phyloP scores from a whole-genome alignment of 1,284 basidiomycete genomes.

The Macrocystidia cucumis region DNA sequence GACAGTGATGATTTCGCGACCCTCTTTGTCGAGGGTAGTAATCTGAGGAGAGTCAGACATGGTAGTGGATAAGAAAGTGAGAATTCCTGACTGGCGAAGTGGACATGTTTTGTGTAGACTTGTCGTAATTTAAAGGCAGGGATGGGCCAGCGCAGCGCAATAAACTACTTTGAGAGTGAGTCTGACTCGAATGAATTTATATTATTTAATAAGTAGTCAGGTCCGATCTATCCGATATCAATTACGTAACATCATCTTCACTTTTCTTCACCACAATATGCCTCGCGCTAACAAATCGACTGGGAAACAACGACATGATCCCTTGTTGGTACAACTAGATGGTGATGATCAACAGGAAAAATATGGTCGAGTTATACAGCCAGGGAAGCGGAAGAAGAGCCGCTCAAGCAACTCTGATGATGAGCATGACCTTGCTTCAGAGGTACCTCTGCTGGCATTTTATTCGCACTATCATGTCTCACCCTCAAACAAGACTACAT shows the following conservation, averaged over 20 bases:
- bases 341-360: slow-evolving; percentile 70
- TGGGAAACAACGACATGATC: slow-evolving; percentile 69
- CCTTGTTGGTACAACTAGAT: slow-evolving; percentile 75
- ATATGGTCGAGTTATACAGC: slow-evolving; percentile 72
- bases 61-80: too few species aligned
- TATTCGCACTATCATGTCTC: slow-evolving; percentile 6
- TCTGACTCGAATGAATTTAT: too few species aligned
- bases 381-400: slow-evolving; percentile 66
- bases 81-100: too few species aligned
- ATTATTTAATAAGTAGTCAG: too few species aligned
- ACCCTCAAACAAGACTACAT: slow-evolving; percentile 42
- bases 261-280: slow-evolving; percentile 31
- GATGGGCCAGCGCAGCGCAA: too few species aligned
- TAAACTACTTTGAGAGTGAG: too few species aligned
- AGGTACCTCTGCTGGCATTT: slow-evolving; percentile 49
- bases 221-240: slow-evolving; percentile 8
- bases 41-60: slow-evolving; percentile 30
- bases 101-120: too few species aligned
- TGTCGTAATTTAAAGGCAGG: too few species aligned
- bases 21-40: slow-evolving; percentile 63
- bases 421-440: slow-evolving; percentile 44
- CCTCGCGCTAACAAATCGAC: slow-evolving; percentile 48
- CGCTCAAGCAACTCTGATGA: slow-evolving; percentile 28
- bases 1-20: slow-evolving; percentile 69
- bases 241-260: not conserved